Percentiles rank a stretch among this genome's conserved stretches.
Conservation (phyloP, 345 rosid genomes). For the Xanthoceras sorbifolium region DNA sequence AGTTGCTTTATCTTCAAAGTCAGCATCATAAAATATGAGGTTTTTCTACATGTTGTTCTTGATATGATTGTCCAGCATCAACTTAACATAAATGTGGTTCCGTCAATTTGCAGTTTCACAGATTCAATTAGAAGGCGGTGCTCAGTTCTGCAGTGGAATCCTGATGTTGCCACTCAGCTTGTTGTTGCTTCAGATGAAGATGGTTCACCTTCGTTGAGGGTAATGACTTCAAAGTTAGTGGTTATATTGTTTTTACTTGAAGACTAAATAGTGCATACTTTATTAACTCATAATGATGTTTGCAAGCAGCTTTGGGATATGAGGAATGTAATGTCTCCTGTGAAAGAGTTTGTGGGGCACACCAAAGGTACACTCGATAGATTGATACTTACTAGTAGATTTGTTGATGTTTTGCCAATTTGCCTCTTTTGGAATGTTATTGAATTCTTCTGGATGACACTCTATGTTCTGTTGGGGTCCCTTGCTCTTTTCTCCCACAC, state of each 20-base stretch:
- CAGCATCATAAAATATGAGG: not conserved
- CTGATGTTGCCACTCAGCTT: constrained; percentile 96
- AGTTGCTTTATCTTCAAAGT: constrained; percentile 25
- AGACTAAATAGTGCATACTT: not conserved
- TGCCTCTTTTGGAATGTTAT: not conserved
- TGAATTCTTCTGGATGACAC: not conserved
- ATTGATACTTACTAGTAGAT: constrained; percentile 8
- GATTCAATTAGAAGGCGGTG: constrained; percentile 90
- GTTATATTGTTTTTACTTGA: constrained; percentile 3
- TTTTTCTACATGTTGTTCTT: not conserved
- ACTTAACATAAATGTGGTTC: constrained; percentile 3
- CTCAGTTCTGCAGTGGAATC: constrained; percentile 99
- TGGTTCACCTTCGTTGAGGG: constrained; percentile 77
- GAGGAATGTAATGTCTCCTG: constrained; percentile 89
- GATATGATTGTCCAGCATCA: not conserved
- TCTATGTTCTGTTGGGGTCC: not conserved
- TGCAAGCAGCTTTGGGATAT: constrained; percentile 93
- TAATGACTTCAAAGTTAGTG: constrained; percentile 29
- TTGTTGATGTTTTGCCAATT: constrained; percentile 10
- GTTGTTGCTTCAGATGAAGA: constrained; percentile 98
- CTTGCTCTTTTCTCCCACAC: not conserved
- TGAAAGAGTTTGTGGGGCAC: constrained; percentile 89
- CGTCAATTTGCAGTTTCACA: constrained; percentile 64
- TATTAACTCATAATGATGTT: constrained; percentile 22
- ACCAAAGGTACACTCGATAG: constrained; percentile 60